Evolutionary conservation across 2,329 filamentous ascomycete genomes (phyloP), one percentile per base, ranked within the genome.

Genomic region (Hysterium pulicare): DNA sequence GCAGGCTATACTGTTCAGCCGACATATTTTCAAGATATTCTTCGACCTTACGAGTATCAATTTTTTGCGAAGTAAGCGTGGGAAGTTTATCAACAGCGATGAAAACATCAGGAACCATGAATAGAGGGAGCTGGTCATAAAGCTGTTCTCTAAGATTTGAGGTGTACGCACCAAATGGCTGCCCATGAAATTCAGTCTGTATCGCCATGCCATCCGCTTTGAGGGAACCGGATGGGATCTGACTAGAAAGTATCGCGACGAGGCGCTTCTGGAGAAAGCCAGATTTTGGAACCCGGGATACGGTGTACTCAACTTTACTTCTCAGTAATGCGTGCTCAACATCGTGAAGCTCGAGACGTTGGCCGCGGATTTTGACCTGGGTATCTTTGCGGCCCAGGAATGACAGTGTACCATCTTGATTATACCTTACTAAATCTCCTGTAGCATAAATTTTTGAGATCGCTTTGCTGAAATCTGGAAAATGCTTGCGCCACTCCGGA

Each of bases 11-110:
- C 13, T 28, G 24, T 13, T 57, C 46, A 3, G 64, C 54, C 17
- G 66, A 58, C 45, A 66, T 57, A 33, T 53, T 55, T 17, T 67
- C 61, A 3, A 74, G 46, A 72, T 72, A 75, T 3, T 50, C 51
- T 3, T 61, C 60, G 11, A 69, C 41, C 16, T 15, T 15, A 5
- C 15, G 20, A 11, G 34, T n/a, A 34, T 66, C 62, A 2, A 66
- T 47, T 39, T 66, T 66, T 15, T 57, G 51, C 7, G 60, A 54
- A 3, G 55, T 54, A 0, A 57, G 61, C 54, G 50, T 59, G 4
- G 63, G 62, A 49, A 67, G 53, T 26, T 55, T 58, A 2, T 35
- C 49, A 16, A 67, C 50, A 0, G 62, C 61, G 4, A 66, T 42
- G 41, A 59, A 67, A 16, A 61, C 56, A 0, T 55, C 49, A 1